Evolutionary conservation across 2,329 filamentous ascomycete species (phyloP).

Genomic region (Neospermospora avenae): DNA sequence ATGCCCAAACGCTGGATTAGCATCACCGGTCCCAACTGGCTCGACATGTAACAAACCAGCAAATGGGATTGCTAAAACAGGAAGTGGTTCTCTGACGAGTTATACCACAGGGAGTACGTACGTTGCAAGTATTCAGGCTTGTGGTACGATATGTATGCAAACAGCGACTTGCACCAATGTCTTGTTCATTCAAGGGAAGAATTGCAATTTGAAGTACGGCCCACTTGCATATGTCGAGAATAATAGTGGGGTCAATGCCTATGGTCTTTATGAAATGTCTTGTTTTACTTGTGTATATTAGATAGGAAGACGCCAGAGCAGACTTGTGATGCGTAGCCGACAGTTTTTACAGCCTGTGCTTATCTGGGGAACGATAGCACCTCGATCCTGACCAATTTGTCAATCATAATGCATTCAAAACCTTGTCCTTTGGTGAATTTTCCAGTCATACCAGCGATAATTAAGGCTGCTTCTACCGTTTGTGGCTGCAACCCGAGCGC

Average conservation of each 20-base stretch:
- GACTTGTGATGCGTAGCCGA: no score
- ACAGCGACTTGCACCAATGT: neutral
- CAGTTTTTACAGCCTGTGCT: no score
- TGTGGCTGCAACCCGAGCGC: no score
- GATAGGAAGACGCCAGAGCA: no score
- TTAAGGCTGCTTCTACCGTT: no score
- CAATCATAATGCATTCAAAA: no score
- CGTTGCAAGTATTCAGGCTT: neutral
- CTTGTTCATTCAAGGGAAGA: neutral
- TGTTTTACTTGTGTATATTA: neutral
- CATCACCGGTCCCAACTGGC: neutral
- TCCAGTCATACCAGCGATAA: no score
- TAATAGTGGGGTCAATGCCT: neutral
- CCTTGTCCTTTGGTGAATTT: no score
- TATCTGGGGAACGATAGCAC: no score
- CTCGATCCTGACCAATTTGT: no score
- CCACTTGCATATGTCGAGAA: neutral
- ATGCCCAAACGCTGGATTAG: neutral
- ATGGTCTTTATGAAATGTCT: neutral
- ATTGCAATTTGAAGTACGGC: neutral
- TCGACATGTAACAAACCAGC: neutral
- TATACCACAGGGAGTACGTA: neutral
- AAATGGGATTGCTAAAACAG: neutral
- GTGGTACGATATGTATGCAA: neutral
- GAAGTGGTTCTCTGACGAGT: neutral